phyloP scores from a whole-genome alignment of 2,329 filamentous ascomycete species.

The Drechslera avenae region DNA sequence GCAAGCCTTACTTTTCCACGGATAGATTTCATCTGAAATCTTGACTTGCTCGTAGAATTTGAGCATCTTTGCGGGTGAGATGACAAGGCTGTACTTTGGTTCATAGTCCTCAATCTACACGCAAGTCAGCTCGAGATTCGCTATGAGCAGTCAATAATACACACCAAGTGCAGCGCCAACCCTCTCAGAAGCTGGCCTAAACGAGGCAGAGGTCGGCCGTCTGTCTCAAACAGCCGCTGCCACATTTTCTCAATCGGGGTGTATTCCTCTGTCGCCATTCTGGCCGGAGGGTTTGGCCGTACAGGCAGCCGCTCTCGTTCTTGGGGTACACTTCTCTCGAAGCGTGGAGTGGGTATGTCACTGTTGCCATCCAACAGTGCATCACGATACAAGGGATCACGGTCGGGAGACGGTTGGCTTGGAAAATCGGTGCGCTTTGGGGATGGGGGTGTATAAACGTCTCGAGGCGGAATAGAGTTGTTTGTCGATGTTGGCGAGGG shows the following conservation, averaged over 20 bases:
- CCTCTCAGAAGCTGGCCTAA: slow-evolving; percentile 74
- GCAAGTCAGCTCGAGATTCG: slow-evolving; percentile 13
- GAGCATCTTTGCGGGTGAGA: slow-evolving; percentile 76
- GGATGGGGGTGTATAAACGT: slow-evolving; percentile 62
- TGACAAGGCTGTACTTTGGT: slow-evolving; percentile 70
- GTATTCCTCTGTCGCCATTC: slow-evolving; percentile 45
- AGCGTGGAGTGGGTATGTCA: slow-evolving; percentile 37
- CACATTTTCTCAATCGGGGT: slow-evolving; percentile 69
- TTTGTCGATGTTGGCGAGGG: slow-evolving; percentile 54
- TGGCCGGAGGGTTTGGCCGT: slow-evolving; percentile 34
- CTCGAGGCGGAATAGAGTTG: slow-evolving; percentile 54
- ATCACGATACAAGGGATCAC: slow-evolving; percentile 40
- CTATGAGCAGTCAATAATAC: slow-evolving; percentile 25
- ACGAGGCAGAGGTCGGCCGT: slow-evolving; percentile 69
- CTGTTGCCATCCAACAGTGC: slow-evolving; percentile 40
- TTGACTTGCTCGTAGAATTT: slow-evolving; percentile 73
- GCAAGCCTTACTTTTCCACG: slow-evolving; percentile 66
- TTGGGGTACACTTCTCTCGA: slow-evolving; percentile 32
- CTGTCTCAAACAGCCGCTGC: slow-evolving; percentile 73
- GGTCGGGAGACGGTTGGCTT: slow-evolving; percentile 43
- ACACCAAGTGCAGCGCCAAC: slow-evolving; percentile 74
- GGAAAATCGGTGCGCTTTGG: slow-evolving; percentile 47
- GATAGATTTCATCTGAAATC: slow-evolving; percentile 68
- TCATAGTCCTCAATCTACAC: slow-evolving; percentile 69
- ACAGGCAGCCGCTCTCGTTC: slow-evolving; percentile 31